These are phyloP conservation scores for Dictyostelium intermedium DNA, from an alignment of 78 protist species.

Conservation along the genomic window DNA sequence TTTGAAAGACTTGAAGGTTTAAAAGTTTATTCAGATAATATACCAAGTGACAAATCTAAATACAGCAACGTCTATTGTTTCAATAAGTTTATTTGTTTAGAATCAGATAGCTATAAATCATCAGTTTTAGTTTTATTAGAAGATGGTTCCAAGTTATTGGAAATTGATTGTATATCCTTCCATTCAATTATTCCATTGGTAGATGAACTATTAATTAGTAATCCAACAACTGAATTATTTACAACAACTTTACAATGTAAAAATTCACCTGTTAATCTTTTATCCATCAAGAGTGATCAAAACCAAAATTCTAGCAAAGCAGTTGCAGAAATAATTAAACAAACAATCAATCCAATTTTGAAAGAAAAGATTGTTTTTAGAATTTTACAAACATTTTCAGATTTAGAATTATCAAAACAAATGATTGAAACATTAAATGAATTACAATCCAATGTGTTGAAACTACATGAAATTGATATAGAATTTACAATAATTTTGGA, in stretches of 20 bases:
- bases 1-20: constrained; percentile 32
- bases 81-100: neutral
- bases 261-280: neutral
- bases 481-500: neutral
- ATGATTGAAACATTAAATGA: neutral
- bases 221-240: neutral
- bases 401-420: neutral
- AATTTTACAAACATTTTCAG: neutral
- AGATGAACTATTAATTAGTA: neutral
- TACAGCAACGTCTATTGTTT: neutral
- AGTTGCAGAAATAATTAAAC: neutral
- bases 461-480: neutral
- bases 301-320: neutral
- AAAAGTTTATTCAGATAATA: neutral
- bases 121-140: neutral
- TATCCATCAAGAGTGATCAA: neutral
- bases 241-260: neutral
- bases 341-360: neutral
- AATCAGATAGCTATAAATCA: neutral
- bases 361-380: neutral
- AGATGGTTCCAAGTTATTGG: constrained; percentile 26
- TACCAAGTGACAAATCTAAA: neutral
- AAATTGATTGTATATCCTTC: neutral
- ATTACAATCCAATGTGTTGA: neutral
- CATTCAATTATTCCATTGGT: neutral